phyloP scores from a whole-genome alignment of 805 yeast genomes.

The Ogataea saltuana region DNA sequence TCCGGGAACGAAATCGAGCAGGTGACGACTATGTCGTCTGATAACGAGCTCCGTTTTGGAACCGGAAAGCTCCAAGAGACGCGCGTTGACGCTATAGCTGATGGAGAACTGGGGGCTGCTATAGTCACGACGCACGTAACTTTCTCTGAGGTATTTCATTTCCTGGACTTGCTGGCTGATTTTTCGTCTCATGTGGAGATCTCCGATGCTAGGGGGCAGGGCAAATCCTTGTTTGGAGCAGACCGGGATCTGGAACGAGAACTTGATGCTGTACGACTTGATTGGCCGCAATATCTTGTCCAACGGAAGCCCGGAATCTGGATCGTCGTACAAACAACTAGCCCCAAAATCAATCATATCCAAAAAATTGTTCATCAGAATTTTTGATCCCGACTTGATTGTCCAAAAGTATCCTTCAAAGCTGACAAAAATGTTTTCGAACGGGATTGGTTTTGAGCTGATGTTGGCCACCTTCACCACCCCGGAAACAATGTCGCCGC shows the following conservation, averaged over 20 bases:
- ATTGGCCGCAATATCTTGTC: slow-evolving; percentile 19
- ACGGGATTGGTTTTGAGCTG: slow-evolving; percentile 31
- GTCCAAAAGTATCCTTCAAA: slow-evolving; percentile 43
- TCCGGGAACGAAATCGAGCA: slow-evolving; percentile 15
- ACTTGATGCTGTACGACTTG: slow-evolving; percentile 17
- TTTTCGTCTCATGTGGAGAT: slow-evolving; percentile 15
- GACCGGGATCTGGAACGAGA: slow-evolving; percentile 22
- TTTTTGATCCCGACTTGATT: slow-evolving; percentile 11
- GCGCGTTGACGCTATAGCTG: slow-evolving; percentile 22
- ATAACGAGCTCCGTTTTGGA: slow-evolving; percentile 9
- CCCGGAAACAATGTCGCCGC: slow-evolving; percentile 18
- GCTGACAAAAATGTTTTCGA: slow-evolving; percentile 45
- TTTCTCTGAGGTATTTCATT: slow-evolving; percentile 10
- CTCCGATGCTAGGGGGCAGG: slow-evolving; percentile 23
- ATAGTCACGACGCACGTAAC: slow-evolving; percentile 6
- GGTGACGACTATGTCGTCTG: slow-evolving; percentile 20
- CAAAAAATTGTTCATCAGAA: slow-evolving; percentile 33
- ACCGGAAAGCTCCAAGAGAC: slow-evolving; percentile 14
- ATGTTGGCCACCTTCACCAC: slow-evolving; percentile 18
- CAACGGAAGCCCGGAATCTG: slow-evolving; percentile 18
- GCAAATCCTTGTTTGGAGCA: slow-evolving; percentile 11
- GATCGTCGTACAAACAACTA: slow-evolving; percentile 18
- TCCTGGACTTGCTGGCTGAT: slow-evolving; percentile 14
- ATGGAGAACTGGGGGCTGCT: slow-evolving; percentile 14
- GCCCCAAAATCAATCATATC: slow-evolving; percentile 42